phyloP scores from a whole-genome alignment of 257 asterid species.

The Buddleja alternifolia region DNA sequence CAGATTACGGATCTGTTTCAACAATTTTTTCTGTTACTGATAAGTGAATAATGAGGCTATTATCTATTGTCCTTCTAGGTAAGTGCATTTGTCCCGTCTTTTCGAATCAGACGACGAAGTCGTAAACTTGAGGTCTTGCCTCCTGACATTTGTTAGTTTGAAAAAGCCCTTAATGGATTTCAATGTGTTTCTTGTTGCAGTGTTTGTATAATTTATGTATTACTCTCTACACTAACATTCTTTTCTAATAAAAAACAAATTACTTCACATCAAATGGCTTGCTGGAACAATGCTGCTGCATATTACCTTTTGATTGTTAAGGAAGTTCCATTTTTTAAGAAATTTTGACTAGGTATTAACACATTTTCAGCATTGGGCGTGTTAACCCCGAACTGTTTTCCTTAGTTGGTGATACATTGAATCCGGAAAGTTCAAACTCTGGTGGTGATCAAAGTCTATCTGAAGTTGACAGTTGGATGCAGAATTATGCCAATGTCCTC shows the following conservation, averaged over 20 bases:
- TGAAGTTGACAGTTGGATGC: slow-evolving; percentile 63
- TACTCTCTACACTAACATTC: background rate
- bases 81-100: background rate
- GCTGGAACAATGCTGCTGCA: slow-evolving; percentile 11
- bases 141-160: background rate
- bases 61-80: background rate
- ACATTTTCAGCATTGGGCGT: slow-evolving; percentile 79
- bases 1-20: background rate
- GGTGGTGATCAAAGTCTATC: slow-evolving; percentile 41
- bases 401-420: slow-evolving; percentile 71
- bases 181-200: slow-evolving; percentile 10
- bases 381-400: slow-evolving; percentile 82
- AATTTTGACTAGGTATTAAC: slow-evolving; percentile 22
- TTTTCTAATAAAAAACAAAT: background rate
- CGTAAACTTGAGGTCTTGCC: background rate
- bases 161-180: slow-evolving; percentile 11
- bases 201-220: background rate
- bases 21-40: background rate
- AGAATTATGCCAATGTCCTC: slow-evolving; percentile 72
- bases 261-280: slow-evolving; percentile 15
- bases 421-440: slow-evolving; percentile 34
- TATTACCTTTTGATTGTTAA: slow-evolving; percentile 8
- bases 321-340: slow-evolving; percentile 15
- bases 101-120: no score
- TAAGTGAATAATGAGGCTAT: background rate